Evolutionary conservation across 352 stramenopile genomes (phyloP), one percentile per base, ranked within the genome.

Genomic region (Thraustotheca clavata): DNA sequence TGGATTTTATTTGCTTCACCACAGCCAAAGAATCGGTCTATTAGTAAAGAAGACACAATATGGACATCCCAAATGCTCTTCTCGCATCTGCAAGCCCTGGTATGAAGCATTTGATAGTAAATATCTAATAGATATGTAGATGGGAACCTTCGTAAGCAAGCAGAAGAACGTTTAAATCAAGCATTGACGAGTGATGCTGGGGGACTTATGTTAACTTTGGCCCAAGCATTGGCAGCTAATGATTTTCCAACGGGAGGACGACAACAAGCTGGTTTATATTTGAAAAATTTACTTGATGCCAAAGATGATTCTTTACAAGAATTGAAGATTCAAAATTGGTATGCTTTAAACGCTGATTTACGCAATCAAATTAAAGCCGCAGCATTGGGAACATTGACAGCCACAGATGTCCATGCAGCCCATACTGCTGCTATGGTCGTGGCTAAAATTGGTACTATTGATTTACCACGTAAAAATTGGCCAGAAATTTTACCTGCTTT

Each of bases 391-490:
- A 81, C 89, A 60, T 69, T 93, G 18, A 61, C 76, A 65, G 87
- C 81, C 29, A 79, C 33, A 32, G 80, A 93, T 60, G 49, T 76
- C 3, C 73, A 86, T 22, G 83, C 83, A 40, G 79, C 80, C 47
- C 83, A 93, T 73, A 93, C 83, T 34, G 95, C 88, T 40, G 93
- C 93, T 8, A 88, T 98, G 67, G 82, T 97, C 8, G 86, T 97
- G 40, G 89, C 94, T 24, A 96, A 98, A 77, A 86, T 98, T 60
- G 95, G 91, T 41, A 82, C 88, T 22, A 89, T 99, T 18, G 94
- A 98, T 73, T 71, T 98, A 16, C 90, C 93, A n/a, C 75, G 75
- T 48, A 89, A 97, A 59, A 72, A 97, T 74, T 99, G 96, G 96
- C 91, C 94, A 1, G 79, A 88, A 36, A 86, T 99, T 67, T 78